Conservation (phyloP, 2,329 filamentous ascomycete species). For the Fusarium sulawesiense region DNA sequence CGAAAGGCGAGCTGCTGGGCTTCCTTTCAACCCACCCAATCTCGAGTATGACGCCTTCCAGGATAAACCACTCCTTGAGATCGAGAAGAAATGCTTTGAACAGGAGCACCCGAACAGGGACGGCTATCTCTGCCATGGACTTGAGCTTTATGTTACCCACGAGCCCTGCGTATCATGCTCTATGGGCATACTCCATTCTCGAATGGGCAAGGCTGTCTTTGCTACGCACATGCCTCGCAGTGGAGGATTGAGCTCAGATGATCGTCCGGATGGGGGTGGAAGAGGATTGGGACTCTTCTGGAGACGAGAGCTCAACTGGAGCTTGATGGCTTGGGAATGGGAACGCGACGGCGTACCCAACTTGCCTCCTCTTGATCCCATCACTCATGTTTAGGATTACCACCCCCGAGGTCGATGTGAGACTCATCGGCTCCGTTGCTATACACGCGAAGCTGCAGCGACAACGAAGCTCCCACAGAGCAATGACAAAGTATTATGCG, state of each 20-base stretch:
- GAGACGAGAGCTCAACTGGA: constrained; percentile 87
- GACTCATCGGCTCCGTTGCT: constrained; percentile 45
- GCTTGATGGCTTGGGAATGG: constrained; percentile 84
- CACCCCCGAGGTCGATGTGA: constrained; percentile 54
- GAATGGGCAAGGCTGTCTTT: constrained; percentile 89
- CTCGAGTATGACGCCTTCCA: constrained; percentile 73
- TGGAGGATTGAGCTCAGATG: constrained; percentile 85
- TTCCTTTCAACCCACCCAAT: constrained; percentile 52
- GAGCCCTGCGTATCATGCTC: constrained; percentile 97
- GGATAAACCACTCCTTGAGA: constrained; percentile 73
- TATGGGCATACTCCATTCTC: constrained; percentile 94
- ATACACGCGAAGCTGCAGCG: constrained; percentile 18
- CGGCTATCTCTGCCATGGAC: constrained; percentile 92
- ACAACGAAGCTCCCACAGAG: constrained; percentile 24
- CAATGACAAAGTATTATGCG: constrained; percentile 33
- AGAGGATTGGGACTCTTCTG: constrained; percentile 76
- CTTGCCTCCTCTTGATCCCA: constrained; percentile 58
- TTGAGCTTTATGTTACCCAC: constrained; percentile 94
- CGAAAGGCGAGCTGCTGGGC: constrained; percentile 58
- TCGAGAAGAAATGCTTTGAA: constrained; percentile 72
- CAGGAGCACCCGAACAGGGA: constrained; percentile 75
- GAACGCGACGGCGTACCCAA: constrained; percentile 59
- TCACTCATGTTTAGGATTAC: constrained; percentile 63
- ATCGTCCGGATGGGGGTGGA: constrained; percentile 66
- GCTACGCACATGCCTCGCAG: constrained; percentile 81